Evolutionary conservation across 2,329 filamentous ascomycete genomes (phyloP).

Genomic region (Trichoderma atrobrunneum): DNA sequence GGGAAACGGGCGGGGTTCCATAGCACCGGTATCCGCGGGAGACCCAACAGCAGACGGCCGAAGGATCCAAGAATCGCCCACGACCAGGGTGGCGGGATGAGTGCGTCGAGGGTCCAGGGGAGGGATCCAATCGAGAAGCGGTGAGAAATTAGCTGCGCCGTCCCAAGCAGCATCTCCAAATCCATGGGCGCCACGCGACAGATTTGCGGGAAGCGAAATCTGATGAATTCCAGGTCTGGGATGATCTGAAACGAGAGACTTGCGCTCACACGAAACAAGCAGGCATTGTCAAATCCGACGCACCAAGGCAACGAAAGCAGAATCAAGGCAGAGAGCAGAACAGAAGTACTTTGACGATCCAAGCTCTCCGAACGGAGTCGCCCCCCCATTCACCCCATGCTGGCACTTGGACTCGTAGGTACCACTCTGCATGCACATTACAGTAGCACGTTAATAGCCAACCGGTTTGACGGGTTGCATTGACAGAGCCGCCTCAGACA

Average conservation of each 20-base stretch:
- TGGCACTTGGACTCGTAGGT: not conserved
- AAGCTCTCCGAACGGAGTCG: not conserved
- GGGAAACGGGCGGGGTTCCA: constrained; percentile 10
- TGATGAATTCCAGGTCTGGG: constrained; percentile 4
- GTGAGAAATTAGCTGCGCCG: constrained; percentile 15
- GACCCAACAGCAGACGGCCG: not conserved
- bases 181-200: constrained; percentile 15
- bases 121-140: constrained; percentile 5
- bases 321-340: not conserved
- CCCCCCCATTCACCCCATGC: not conserved
- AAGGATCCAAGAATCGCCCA: not conserved
- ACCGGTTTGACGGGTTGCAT: not conserved
- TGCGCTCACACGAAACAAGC: not conserved
- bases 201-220: constrained; percentile 12
- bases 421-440: not conserved
- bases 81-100: not conserved
- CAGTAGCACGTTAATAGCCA: not conserved
- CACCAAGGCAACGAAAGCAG: not conserved
- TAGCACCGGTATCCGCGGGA: not conserved
- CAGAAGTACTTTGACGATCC: not conserved
- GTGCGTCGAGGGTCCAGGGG: not conserved
- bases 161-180: not conserved
- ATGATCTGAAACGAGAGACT: not conserved
- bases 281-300: not conserved
- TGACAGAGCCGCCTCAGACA: not conserved